Percentiles rank a stretch among this genome's conserved stretches.
These are phyloP conservation scores for Hypomontagnella submonticulosa DNA, from an alignment of 495 filamentous ascomycete genomes.

Conservation along the genomic window DNA sequence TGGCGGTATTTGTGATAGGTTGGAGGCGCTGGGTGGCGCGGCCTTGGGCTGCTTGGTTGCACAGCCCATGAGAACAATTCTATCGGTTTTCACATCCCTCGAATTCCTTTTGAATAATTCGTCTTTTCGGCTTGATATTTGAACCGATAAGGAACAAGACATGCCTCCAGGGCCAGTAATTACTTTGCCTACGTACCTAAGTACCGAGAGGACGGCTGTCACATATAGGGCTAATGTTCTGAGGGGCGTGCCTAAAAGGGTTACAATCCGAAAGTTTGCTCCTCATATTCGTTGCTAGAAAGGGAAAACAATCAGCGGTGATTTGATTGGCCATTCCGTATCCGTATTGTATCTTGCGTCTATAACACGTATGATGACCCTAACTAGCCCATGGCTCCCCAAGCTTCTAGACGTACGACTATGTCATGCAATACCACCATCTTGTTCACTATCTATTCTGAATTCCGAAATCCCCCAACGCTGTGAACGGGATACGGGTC, in stretches of 20 bases:
- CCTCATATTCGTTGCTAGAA: neutral
- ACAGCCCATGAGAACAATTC: neutral
- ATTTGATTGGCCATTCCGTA: slow-evolving; percentile 29
- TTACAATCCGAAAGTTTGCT: neutral
- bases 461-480: too few relatives aligned
- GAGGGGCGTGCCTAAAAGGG: slow-evolving; percentile 13
- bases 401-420: slow-evolving; percentile 1
- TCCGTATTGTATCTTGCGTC: slow-evolving; percentile 28
- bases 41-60: neutral
- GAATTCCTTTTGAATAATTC: slow-evolving; percentile 21
- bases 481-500: too few relatives aligned
- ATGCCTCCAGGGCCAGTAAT: too few relatives aligned
- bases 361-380: slow-evolving; percentile 1
- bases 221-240: neutral
- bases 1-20: slow-evolving; percentile 9
- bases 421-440: slow-evolving; percentile 13
- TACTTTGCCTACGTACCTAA: neutral
- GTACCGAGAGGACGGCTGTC: neutral
- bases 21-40: slow-evolving; percentile 1
- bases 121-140: slow-evolving; percentile 16
- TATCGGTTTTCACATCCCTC: slow-evolving; percentile 7
- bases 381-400: neutral
- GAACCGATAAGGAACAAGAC: neutral
- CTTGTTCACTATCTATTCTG: too few relatives aligned
- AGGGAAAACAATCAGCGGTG: slow-evolving; percentile 1